Evolutionary conservation across 306 rosid genomes (phyloP).

Genomic region (Cucumis hystrix): DNA sequence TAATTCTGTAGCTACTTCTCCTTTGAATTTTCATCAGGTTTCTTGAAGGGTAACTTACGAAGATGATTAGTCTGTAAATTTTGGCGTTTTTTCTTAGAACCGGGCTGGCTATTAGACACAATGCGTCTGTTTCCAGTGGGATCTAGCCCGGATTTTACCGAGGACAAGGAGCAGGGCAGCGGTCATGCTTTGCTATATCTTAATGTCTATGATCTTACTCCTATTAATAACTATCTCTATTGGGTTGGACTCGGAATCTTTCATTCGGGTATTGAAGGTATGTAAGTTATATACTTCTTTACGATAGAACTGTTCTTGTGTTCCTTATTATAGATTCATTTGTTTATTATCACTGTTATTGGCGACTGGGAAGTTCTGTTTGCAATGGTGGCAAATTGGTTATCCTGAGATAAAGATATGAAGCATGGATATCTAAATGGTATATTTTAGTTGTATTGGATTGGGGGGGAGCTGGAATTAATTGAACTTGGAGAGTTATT

Average conservation of each 20-base stretch:
- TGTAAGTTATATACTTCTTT: not conserved
- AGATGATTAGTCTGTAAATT: constrained; percentile 30
- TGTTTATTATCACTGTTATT: not conserved
- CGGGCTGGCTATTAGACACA: constrained; percentile 12
- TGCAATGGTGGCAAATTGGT: not conserved
- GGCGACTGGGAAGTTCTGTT: not conserved
- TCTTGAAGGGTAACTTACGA: constrained; percentile 8
- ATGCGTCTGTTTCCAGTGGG: constrained; percentile 64
- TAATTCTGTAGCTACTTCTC: not conserved
- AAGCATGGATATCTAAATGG: not conserved
- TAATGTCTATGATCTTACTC: constrained; percentile 89
- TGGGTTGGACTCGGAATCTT: constrained; percentile 67
- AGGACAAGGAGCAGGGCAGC: constrained; percentile 21
- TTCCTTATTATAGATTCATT: not conserved
- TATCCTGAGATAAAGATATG: not conserved
- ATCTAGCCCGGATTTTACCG: constrained; percentile 29
- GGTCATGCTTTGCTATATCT: constrained; percentile 47
- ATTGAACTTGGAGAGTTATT: not conserved
- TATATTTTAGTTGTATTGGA: not conserved
- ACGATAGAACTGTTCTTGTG: not conserved
- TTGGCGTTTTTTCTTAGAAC: not conserved
- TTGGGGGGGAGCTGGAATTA: not conserved
- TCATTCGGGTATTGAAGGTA: constrained; percentile 97
- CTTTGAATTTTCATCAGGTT: constrained; percentile 3
- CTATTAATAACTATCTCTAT: constrained; percentile 69